A percentile compares a stretch with the other conserved stretches of the same genome.
Evolutionary conservation across 257 asterid genomes (phyloP).

Genomic region (Phtheirospermum japonicum): DNA sequence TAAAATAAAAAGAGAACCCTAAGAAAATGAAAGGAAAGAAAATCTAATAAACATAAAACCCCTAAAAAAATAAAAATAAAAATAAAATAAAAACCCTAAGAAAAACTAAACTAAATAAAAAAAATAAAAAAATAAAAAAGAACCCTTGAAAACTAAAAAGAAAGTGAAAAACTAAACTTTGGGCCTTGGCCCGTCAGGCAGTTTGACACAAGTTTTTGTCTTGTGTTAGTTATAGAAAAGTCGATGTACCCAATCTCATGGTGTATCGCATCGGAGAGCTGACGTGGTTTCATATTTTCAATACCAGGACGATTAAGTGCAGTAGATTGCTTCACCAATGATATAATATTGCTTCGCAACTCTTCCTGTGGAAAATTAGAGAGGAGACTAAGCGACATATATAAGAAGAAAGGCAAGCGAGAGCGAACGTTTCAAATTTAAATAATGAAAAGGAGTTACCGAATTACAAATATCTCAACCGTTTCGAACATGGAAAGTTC

Average conservation of each 20-base stretch:
- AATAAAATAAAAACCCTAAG: no score
- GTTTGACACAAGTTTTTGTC: neutral
- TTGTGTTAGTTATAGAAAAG: conserved; percentile 16
- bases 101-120: no score
- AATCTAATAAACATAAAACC: no score
- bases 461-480: neutral
- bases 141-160: no score
- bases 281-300: conserved; percentile 84
- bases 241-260: conserved; percentile 78
- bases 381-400: neutral
- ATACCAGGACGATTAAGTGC: conserved; percentile 75
- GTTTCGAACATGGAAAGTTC: neutral
- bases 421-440: no score
- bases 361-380: conserved; percentile 50
- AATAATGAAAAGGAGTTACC: neutral
- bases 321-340: conserved; percentile 68
- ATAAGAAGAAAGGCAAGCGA: no score
- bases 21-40: no score
- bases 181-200: no score
- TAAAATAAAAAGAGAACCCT: no score
- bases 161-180: no score
- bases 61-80: no score
- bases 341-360: conserved; percentile 55
- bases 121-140: no score
- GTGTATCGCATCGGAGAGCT: conserved; percentile 93